Base-by-base conservation (phyloP, 208 protist species). In the Naegleria fowleri region DNA sequence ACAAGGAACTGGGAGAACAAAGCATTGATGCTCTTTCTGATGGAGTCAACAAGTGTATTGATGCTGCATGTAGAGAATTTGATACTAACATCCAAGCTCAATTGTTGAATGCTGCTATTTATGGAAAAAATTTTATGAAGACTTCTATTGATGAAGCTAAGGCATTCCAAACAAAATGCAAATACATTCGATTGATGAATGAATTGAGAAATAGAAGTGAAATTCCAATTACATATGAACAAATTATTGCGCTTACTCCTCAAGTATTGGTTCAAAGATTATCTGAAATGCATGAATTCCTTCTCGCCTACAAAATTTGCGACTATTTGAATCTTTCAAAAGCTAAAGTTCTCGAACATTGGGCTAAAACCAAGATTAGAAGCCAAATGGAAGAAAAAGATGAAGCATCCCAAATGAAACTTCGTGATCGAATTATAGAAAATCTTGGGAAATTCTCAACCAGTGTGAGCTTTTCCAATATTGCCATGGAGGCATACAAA, bases 71-170 rank as follows among this genome's bases (percentile, higher is more conserved):
- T 52, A 29, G 33, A 11, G 90, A 89, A 83, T 85, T 48, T n/a
- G 55, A 91, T 79, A 25, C 38, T 25, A 29, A 43, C 25, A 41
- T 79, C 29, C 90, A 91, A 79, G 6, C 16, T 55, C 16, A 90
- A 48, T 79, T 90, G 19, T 48, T 90, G 33, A 90, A 79, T 29
- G 97, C 98, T 9, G 97, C 98, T n/a, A 93, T 93, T 9, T 98
- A 98, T 92, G 98, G 98, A 48, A 97, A 97, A 91, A 96, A 95
- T 83, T 98, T 98, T 92, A 94, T 95, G 58, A 92, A 96, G 41
- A 38, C 39, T 41, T 58, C 39, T 0, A 79, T 79, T 79, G 67
- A 79, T 36, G 67, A 79, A 79, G 67, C 67, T 15, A 79, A 95
- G 52, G 88, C 91, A 55, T 98, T 99, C 91, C 94, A 97, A 25